Conservation (phyloP, 108 stramenopile species). For the Skeletonema costatum region DNA sequence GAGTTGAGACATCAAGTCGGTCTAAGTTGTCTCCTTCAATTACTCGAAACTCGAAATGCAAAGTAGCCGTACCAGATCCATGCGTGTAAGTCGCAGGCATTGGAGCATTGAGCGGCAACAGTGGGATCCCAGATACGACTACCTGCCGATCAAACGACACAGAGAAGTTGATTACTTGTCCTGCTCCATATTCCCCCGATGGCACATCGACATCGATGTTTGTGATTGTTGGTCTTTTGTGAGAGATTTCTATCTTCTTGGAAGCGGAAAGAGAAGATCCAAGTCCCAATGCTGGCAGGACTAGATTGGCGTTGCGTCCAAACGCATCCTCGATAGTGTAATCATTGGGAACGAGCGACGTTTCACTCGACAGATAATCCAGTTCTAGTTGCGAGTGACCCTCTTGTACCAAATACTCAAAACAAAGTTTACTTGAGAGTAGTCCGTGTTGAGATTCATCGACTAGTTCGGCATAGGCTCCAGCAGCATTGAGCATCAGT, state of each 20-base stretch:
- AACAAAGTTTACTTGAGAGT: slow-evolving; percentile 25
- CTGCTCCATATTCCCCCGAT: slow-evolving; percentile 48
- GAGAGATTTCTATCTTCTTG: slow-evolving; percentile 37
- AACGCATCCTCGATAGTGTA: slow-evolving; percentile 48
- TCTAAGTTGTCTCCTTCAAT: slow-evolving; percentile 36
- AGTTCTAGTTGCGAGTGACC: slow-evolving; percentile 43
- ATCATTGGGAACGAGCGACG: slow-evolving; percentile 22
- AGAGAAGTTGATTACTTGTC: slow-evolving; percentile 38
- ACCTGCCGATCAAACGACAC: slow-evolving; percentile 49
- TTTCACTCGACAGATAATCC: slow-evolving; percentile 26
- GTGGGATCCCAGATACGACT: slow-evolving; percentile 33
- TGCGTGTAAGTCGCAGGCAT: slow-evolving; percentile 34
- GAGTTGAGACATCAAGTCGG: slow-evolving; percentile 12
- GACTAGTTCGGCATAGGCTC: slow-evolving; percentile 22
- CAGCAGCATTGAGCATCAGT: slow-evolving; percentile 32
- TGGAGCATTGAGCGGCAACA: slow-evolving; percentile 29
- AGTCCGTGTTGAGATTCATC: not conserved
- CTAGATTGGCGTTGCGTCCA: slow-evolving; percentile 32
- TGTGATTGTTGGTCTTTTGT: slow-evolving; percentile 15
- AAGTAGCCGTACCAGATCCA: slow-evolving; percentile 36
- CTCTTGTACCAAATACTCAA: slow-evolving; percentile 47
- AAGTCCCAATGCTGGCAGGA: slow-evolving; percentile 15
- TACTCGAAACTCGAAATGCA: slow-evolving; percentile 44
- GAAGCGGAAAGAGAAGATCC: slow-evolving; percentile 16
- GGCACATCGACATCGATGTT: slow-evolving; percentile 20